Evolutionary conservation across 331 rosid genomes (phyloP).

Genomic region (Stylosanthes scabra): DNA sequence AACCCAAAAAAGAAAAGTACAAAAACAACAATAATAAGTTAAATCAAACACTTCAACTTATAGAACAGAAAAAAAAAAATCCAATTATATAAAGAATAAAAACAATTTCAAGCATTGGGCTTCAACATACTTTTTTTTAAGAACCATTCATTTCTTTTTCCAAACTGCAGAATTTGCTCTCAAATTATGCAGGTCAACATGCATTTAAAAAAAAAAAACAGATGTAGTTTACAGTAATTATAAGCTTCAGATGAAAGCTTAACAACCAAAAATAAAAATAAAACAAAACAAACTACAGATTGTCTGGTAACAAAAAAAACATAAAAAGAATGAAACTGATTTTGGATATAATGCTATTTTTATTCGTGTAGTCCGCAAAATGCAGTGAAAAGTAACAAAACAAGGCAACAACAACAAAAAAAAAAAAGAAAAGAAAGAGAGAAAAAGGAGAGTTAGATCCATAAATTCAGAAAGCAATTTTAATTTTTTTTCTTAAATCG

Average conservation of each 20-base stretch:
- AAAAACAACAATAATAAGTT: slow-evolving; percentile 1
- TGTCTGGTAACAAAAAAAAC: background rate
- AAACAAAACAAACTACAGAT: background rate
- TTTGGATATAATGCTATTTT: background rate
- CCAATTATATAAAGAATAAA: no score
- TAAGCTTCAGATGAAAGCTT: slow-evolving; percentile 11
- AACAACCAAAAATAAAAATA: background rate
- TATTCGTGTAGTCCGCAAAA: background rate
- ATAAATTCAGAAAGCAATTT: background rate
- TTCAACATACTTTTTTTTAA: background rate
- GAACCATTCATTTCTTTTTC: background rate
- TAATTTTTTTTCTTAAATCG: background rate
- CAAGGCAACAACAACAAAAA: background rate
- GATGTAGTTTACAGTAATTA: slow-evolving; percentile 1
- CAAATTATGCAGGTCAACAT: background rate
- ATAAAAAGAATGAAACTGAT: background rate
- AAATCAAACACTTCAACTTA: slow-evolving; percentile 11
- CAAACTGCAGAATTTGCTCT: slow-evolving; percentile 1
- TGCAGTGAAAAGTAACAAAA: background rate
- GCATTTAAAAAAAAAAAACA: background rate
- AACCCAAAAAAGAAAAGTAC: background rate
- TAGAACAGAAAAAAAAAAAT: background rate
- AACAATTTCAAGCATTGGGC: no score
- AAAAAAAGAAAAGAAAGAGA: background rate
- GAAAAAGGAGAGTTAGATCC: background rate